phyloP scores from a whole-genome alignment of 176 grass and related monocot genomes.

The Oryza glaberrima region DNA sequence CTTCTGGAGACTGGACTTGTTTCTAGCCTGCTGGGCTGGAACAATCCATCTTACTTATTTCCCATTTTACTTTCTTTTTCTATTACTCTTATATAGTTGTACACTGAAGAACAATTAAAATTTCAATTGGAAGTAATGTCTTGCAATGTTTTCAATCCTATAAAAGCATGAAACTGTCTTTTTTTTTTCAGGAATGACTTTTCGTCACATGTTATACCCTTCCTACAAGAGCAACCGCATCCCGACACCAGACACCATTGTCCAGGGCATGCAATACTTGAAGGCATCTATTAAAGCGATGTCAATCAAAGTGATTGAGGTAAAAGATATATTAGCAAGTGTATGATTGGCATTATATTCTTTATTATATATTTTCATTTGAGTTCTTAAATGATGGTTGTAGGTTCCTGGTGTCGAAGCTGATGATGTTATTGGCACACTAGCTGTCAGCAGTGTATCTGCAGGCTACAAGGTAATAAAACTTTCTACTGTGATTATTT shows the following conservation, averaged over 20 bases:
- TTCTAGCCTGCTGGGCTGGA: neutral
- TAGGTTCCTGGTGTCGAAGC: constrained; percentile 99
- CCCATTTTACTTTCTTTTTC: constrained; percentile 1
- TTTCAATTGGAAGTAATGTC: neutral
- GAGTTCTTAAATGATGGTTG: constrained; percentile 44
- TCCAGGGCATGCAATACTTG: constrained; percentile 90
- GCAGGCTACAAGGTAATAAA: constrained; percentile 74
- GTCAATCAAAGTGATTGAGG: constrained; percentile 97
- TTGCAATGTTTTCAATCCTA: neutral
- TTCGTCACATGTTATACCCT: constrained; percentile 92
- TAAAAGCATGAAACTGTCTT: constrained; percentile 31
- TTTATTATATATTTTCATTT: constrained; percentile 32
- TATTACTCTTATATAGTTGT: neutral
- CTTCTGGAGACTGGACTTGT: constrained; percentile 10
- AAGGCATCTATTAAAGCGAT: constrained; percentile 98
- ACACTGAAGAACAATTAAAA: neutral
- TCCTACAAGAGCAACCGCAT: constrained; percentile 90
- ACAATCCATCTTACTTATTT: neutral
- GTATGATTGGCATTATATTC: neutral
- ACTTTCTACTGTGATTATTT: neutral
- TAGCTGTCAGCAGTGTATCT: constrained; percentile 90
- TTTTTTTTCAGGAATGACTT: constrained; percentile 70
- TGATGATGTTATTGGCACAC: constrained; percentile 97
- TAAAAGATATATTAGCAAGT: constrained; percentile 46
- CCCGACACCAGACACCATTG: constrained; percentile 90